These are phyloP conservation scores for Lolium rigidum DNA, from an alignment of 176 grass and related monocot genomes.

Conservation along the genomic window DNA sequence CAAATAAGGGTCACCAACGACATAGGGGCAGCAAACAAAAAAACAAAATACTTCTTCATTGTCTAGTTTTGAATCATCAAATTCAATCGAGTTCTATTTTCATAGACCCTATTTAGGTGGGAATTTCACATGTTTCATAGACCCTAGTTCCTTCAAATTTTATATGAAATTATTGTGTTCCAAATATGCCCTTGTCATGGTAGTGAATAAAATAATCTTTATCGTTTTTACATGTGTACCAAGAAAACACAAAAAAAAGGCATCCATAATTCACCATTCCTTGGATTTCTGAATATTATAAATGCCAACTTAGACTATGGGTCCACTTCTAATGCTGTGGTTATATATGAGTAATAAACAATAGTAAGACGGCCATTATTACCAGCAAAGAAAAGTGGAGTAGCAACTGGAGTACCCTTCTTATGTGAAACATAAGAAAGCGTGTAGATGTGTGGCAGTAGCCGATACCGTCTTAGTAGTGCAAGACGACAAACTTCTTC, in stretches of 20 bases:
- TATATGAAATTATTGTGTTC: not conserved
- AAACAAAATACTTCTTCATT: not conserved
- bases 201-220: not conserved
- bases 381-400: conserved; percentile 92
- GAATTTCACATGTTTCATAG: not conserved
- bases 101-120: not conserved
- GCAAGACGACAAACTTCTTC: conserved; percentile 96
- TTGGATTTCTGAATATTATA: conserved; percentile 24
- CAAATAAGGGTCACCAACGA: not conserved
- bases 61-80: not conserved
- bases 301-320: conserved; percentile 38
- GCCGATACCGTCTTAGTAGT: conserved; percentile 74
- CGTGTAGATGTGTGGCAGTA: conserved; percentile 89
- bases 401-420: conserved; percentile 72
- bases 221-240: not conserved
- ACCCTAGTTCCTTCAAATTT: not conserved
- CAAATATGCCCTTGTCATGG: not conserved
- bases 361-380: conserved; percentile 25
- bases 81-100: not conserved
- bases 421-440: conserved; percentile 86
- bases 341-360: not conserved
- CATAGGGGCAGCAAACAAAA: not conserved
- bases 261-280: not conserved
- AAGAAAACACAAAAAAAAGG: conserved; percentile 10
- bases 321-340: not conserved